These are phyloP conservation scores for Musa acuminata DNA, from an alignment of 176 grass and related monocot species.

Conservation along the genomic window DNA sequence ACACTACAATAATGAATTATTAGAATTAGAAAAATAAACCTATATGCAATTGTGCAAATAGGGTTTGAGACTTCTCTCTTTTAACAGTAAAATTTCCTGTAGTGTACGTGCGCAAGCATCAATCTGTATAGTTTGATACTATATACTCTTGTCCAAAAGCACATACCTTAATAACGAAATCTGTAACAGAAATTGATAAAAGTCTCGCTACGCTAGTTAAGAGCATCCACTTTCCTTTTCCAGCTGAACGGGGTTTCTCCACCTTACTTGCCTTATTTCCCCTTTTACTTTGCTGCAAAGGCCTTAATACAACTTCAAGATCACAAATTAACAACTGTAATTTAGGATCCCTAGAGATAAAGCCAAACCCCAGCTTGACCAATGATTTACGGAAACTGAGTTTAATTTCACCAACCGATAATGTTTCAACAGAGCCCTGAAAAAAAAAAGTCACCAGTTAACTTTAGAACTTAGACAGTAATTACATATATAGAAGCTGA, in stretches of 20 bases:
- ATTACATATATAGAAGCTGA: constrained; percentile 9
- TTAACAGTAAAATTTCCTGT: too few relatives aligned
- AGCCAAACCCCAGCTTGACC: constrained; percentile 77
- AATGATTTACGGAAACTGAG: constrained; percentile 94
- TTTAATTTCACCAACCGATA: constrained; percentile 96
- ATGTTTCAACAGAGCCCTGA: constrained; percentile 81
- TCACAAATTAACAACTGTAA: constrained; percentile 86
- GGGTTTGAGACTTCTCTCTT: too few relatives aligned
- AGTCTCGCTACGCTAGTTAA: constrained; percentile 75
- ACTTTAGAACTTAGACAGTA: not conserved
- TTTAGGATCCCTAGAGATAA: constrained; percentile 98
- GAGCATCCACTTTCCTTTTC: constrained; percentile 97
- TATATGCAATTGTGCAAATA: not conserved
- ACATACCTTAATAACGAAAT: constrained; percentile 88
- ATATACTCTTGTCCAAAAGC: not conserved
- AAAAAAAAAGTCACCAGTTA: constrained; percentile 3
- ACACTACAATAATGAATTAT: not conserved
- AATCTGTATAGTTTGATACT: not conserved
- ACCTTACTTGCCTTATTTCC: constrained; percentile 51
- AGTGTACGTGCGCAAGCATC: too few relatives aligned
- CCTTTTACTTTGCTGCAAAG: constrained; percentile 50
- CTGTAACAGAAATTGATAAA: constrained; percentile 76
- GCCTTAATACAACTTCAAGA: constrained; percentile 71
- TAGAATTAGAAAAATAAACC: not conserved
- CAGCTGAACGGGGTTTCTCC: constrained; percentile 61